Percentiles rank a stretch among this genome's conserved stretches.
Conservation (phyloP, 2,329 filamentous ascomycete species). For the Scedosporium boydii region DNA sequence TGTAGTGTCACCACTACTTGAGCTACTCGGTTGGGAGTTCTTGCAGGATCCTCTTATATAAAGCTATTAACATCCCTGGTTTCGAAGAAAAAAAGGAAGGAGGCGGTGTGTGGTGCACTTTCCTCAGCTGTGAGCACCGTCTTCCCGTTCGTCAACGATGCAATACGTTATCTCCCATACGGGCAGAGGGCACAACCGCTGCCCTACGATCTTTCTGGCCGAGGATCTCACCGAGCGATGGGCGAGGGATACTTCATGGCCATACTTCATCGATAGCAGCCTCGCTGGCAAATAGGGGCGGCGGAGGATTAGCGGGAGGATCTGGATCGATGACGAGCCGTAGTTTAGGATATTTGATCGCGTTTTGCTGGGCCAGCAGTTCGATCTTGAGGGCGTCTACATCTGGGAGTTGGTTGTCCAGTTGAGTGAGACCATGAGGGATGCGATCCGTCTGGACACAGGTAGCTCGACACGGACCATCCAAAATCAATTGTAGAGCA, state of each 20-base stretch:
- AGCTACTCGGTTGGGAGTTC: too few relatives aligned
- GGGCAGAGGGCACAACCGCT: constrained; percentile 78
- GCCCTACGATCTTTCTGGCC: constrained; percentile 72
- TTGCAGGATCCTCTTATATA: too few relatives aligned
- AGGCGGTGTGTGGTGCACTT: too few relatives aligned
- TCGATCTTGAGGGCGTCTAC: constrained; percentile 69
- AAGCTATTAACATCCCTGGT: too few relatives aligned
- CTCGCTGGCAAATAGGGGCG: constrained; percentile 70
- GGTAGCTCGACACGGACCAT: constrained; percentile 60
- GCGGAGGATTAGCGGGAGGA: constrained; percentile 50
- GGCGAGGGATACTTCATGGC: constrained; percentile 81
- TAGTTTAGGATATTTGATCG: constrained; percentile 92
- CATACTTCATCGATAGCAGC: constrained; percentile 64
- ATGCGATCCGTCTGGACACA: constrained; percentile 51
- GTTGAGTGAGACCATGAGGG: constrained; percentile 51
- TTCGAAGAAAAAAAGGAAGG: too few relatives aligned
- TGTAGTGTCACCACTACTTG: too few relatives aligned
- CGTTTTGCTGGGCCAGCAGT: constrained; percentile 74
- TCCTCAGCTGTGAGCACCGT: constrained; percentile 41
- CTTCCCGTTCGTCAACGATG: constrained; percentile 76
- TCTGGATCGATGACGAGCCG: constrained; percentile 75
- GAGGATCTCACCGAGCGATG: constrained; percentile 79
- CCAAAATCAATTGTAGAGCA: constrained; percentile 69
- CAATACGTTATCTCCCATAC: constrained; percentile 61
- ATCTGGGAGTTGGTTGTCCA: constrained; percentile 85